phyloP scores from a whole-genome alignment of 1,284 basidiomycete species.

The Sporisorium sorghi region DNA sequence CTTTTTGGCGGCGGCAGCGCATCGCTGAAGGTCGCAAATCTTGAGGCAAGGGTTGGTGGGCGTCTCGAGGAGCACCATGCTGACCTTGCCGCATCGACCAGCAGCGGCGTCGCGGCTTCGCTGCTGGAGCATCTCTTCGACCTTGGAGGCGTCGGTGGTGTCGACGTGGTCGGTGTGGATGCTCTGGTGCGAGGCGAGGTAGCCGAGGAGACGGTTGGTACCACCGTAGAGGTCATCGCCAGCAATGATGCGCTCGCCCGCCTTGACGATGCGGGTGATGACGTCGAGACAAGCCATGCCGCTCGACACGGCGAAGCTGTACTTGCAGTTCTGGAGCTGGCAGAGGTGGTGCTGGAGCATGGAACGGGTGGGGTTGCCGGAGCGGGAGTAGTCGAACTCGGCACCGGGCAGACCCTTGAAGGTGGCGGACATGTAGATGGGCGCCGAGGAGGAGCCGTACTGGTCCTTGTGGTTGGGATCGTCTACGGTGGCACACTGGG shows the following conservation, averaged over 20 bases:
- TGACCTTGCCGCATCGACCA: slow-evolving; percentile 53
- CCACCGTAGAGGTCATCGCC: slow-evolving; percentile 98
- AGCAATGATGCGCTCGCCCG: slow-evolving; percentile 92
- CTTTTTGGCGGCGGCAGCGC: slow-evolving; percentile 59
- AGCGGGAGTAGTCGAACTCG: slow-evolving; percentile 90
- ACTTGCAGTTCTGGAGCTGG: slow-evolving; percentile 71
- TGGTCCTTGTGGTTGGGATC: slow-evolving; percentile 88
- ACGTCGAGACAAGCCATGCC: slow-evolving; percentile 99
- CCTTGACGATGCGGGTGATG: slow-evolving; percentile 91
- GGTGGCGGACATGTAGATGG: slow-evolving; percentile 97
- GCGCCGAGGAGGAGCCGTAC: slow-evolving; percentile 90
- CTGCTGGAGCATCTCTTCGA: slow-evolving; percentile 57
- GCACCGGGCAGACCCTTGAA: slow-evolving; percentile 93
- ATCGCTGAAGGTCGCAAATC: slow-evolving; percentile 84
- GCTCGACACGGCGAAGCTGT: slow-evolving; percentile 90
- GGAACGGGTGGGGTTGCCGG: slow-evolving; percentile 91
- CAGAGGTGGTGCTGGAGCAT: slow-evolving; percentile 68
- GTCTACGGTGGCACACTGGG: slow-evolving; percentile 91
- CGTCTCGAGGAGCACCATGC: slow-evolving; percentile 81
- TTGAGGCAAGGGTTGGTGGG: slow-evolving; percentile 98
- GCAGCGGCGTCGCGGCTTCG: slow-evolving; percentile 53
- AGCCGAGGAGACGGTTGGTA: slow-evolving; percentile 93
- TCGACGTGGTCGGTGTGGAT: slow-evolving; percentile 94
- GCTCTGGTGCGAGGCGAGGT: slow-evolving; percentile 86
- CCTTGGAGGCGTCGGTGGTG: slow-evolving; percentile 79